A percentile compares a stretch with the other conserved stretches of the same genome.
phyloP scores from a whole-genome alignment of 148 eudicot genomes.

The Fagopyrum esculentum region DNA sequence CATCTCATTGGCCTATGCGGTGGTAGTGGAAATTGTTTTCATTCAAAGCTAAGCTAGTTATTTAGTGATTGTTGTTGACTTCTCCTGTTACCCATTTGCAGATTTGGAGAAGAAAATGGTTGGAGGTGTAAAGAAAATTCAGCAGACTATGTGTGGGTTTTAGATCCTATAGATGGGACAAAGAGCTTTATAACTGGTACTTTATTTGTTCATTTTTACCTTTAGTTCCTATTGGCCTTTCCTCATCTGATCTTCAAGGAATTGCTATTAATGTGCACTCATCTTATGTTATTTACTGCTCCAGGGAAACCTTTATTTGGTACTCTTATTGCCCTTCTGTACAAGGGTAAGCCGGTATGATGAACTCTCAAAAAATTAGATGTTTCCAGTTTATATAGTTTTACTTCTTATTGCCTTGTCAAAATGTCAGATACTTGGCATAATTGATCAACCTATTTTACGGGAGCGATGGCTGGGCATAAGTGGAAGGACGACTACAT shows the following conservation, averaged over 20 bases:
- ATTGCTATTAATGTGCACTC: neutral
- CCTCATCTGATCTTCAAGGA: neutral
- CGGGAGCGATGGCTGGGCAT: conserved; percentile 89
- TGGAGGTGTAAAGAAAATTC: conserved; percentile 76
- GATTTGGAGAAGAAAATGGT: conserved; percentile 96
- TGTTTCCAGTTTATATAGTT: neutral
- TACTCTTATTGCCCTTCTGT: conserved; percentile 80
- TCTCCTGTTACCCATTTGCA: conserved; percentile 26
- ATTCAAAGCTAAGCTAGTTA: neutral
- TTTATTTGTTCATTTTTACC: neutral
- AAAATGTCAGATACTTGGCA: conserved; percentile 59
- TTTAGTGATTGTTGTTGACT: neutral
- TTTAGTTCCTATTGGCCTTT: neutral
- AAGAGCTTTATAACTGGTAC: conserved; percentile 97
- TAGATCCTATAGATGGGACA: conserved; percentile 98
- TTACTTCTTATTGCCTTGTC: neutral
- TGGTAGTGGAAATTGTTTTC: neutral
- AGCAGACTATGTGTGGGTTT: conserved; percentile 93
- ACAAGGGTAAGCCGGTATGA: conserved; percentile 96
- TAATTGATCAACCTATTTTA: conserved; percentile 85
- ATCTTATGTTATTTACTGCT: conserved; percentile 11
- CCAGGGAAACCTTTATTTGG: conserved; percentile 94
- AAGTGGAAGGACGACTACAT: conserved; percentile 60
- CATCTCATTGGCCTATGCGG: neutral
- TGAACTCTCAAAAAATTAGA: conserved; percentile 4